phyloP scores from a whole-genome alignment of 148 eudicot species.

The Chenopodium suecicum region DNA sequence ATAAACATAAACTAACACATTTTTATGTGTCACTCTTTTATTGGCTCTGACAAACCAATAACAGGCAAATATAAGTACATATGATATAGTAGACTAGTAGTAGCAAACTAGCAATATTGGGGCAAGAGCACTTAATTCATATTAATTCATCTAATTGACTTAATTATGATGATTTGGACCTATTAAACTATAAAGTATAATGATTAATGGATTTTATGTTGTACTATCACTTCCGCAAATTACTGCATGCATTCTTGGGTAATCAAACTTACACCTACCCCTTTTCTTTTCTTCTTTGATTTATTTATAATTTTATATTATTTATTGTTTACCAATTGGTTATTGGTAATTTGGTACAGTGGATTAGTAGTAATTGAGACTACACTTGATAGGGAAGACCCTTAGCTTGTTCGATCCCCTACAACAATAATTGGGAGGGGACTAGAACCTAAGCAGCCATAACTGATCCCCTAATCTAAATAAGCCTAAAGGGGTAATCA shows the following conservation, averaged over 20 bases:
- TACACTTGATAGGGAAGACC: no score
- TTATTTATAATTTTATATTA: no score
- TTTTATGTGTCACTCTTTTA: not conserved
- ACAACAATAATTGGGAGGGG: no score
- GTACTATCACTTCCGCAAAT: conserved; percentile 9
- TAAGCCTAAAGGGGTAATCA: no score
- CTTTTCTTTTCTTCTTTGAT: no score
- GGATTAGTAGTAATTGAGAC: no score
- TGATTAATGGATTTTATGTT: not conserved
- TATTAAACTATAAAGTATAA: not conserved
- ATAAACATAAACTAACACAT: not conserved
- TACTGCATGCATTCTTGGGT: not conserved
- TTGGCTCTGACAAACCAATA: not conserved
- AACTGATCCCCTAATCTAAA: no score
- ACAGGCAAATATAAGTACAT: not conserved
- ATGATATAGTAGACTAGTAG: no score
- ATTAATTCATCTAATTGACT: not conserved
- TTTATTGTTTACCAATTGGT: no score
- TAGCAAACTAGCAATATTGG: not conserved
- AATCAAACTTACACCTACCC: not conserved
- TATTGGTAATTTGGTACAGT: no score
- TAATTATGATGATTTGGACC: not conserved
- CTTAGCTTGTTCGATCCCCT: no score
- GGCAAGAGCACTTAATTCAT: conserved; percentile 3
- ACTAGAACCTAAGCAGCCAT: no score